Evolutionary conservation across 352 stramenopile genomes (phyloP), one percentile per base, ranked within the genome.

Genomic region (Globisporangium radiosum): DNA sequence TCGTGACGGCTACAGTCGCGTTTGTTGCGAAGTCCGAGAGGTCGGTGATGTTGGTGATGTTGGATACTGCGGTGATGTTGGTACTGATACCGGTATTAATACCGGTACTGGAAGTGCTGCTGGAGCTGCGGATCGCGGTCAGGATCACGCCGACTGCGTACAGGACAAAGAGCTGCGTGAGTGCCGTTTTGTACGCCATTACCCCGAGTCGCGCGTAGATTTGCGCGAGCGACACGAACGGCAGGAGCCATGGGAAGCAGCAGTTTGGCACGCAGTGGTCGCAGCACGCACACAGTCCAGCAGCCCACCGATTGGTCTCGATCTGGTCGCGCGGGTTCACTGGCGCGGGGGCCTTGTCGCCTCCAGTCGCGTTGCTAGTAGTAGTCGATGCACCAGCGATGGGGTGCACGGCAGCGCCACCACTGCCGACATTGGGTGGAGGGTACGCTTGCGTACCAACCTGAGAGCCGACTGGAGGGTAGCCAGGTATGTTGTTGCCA

Each of bases 151-250:
- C 25, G 25, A 59, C 9, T 2, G 14, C 7, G 15, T 52, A 39
- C 3, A 63, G 37, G 11, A 57, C 5, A 8, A 19, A 37, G 15
- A 70, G 64, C 36, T 51, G 52, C 8, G 62, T 15, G 9, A 73
- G 60, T 10, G 44, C 63, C 11, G 36, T 40, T 11, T n/a, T 33
- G 39, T 60, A 47, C 17, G 54, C 5, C 44, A 19, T 15, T 2
- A 52, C 1, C 5, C 63, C 66, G 11, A 73, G 14, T 8, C 66
- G 54, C 36, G 63, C 49, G 11, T 60, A 59, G 47, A 70, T 60
- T 19, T 76, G 69, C 0, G 69, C 66, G 9, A 76, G 33, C 39
- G 66, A 51, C 7, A 76, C 63, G 44, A 61, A 76, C 49, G 66
- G 69, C 5, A 52, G 65, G 13, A 49, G 60, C n/a, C 38, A 65